Base-by-base conservation (phyloP, 2,329 filamentous ascomycete genomes). In the Fusarium continuum region DNA sequence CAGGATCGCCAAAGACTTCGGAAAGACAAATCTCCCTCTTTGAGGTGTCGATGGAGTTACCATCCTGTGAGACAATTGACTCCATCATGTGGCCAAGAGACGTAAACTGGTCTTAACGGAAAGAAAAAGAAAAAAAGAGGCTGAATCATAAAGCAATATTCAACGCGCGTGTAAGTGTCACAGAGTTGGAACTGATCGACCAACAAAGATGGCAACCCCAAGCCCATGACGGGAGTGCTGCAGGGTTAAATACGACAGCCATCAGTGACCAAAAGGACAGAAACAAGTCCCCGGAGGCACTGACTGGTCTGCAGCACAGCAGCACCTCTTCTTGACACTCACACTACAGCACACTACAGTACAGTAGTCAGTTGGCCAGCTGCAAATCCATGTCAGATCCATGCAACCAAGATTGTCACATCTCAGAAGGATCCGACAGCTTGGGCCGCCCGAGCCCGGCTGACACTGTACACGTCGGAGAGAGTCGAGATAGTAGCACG, bases 1-100 rank as follows among this genome's bases (percentile, higher is more conserved):
- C 47, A 20, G 58, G 49, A 9, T 66, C 43, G 11, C 76, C 76
- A 39, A 70, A 69, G 11, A 70, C 43, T 44, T 77, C 72, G 14
- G 75, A 71, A 11, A 72, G 35, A 5, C 32, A 14, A 6, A 34
- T 17, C 9, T 63, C 19, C 10, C 32, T 14, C 11, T 47, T 25
- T 31, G 39, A 55, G 31, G 40, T 19, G 20, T 64, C 28, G 34
- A 50, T 35, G 11, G 39, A 22, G 25, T 40, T 13, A 43, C 48
- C 23, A 23, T 50, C 44, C 20, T 61, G 46, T 54, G 46, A 57
- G 35, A 60, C 47, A 48, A 34, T 28, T 36, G 51, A 38, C 38
- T 50, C 49, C 64, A 67, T 67, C 38, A 32, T 35, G 50, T 53
- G 17, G 19, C 32, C 26, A 46, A 38, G 36, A 44, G 25, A 14